Evolutionary conservation across 2,329 filamentous ascomycete genomes (phyloP).

Genomic region (Alternaria metachromatica): DNA sequence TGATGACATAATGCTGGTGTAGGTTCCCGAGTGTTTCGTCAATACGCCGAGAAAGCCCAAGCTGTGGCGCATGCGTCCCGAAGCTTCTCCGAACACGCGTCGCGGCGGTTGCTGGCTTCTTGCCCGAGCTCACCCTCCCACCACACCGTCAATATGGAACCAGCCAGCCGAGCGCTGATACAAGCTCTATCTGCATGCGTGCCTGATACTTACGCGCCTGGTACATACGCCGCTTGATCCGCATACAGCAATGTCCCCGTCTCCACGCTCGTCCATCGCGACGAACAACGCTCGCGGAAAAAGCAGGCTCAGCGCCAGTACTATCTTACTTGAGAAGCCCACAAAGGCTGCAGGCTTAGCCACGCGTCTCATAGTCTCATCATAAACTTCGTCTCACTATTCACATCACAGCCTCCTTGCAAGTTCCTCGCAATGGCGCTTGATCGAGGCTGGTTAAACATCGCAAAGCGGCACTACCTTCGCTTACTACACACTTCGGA

Average conservation of each 20-base stretch:
- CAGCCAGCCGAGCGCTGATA: neutral
- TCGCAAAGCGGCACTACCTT: slow-evolving; percentile 16
- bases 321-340: neutral
- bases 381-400: neutral
- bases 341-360: neutral
- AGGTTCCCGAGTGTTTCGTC: too few relatives aligned
- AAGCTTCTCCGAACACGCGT: neutral
- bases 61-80: neutral
- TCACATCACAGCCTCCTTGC: neutral
- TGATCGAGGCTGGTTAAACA: neutral
- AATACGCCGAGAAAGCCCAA: neutral
- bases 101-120: neutral
- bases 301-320: neutral
- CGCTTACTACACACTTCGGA: slow-evolving; percentile 16
- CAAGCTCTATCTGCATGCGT: neutral
- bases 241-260: neutral
- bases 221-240: neutral
- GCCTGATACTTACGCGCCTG: neutral
- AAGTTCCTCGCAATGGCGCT: neutral
- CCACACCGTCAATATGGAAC: neutral
- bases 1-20: neutral
- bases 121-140: neutral
- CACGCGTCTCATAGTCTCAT: neutral
- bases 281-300: neutral
- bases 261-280: neutral